Evolutionary conservation across 176 grass and related monocot genomes (phyloP).

Genomic region (Triticum dicoccoides): DNA sequence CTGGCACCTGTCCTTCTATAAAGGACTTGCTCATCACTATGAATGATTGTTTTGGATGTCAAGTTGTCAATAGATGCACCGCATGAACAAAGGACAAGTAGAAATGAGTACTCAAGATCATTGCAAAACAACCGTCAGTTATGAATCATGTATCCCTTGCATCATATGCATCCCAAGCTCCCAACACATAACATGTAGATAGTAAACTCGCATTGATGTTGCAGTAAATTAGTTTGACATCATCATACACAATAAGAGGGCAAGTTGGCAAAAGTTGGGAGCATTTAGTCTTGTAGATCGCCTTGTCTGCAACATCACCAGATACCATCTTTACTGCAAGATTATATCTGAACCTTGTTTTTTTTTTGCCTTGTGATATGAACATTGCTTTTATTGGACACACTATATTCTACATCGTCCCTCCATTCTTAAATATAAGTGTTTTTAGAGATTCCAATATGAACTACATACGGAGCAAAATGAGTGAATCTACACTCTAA

Average conservation of each 20-base stretch:
- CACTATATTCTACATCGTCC: not conserved
- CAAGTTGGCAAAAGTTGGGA: not conserved
- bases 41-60: conserved; percentile 25
- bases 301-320: conserved; percentile 7
- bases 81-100: conserved; percentile 17
- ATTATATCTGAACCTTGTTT: not conserved
- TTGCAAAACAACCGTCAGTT: conserved; percentile 10
- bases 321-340: not conserved
- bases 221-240: not conserved
- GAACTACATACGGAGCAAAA: no score
- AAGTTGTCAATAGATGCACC: conserved; percentile 23
- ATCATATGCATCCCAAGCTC: conserved; percentile 21
- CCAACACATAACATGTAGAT: not conserved
- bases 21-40: not conserved
- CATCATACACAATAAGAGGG: not conserved
- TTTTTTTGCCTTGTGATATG: not conserved
- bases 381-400: not conserved
- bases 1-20: conserved; percentile 7
- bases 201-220: not conserved
- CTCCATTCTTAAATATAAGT: no score
- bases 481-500: no score
- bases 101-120: conserved; percentile 40
- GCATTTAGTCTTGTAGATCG: not conserved
- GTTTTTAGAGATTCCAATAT: no score
- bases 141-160: conserved; percentile 15